phyloP scores from a whole-genome alignment of 2,329 filamentous ascomycete genomes.

The Dothideomycetes sp. region DNA sequence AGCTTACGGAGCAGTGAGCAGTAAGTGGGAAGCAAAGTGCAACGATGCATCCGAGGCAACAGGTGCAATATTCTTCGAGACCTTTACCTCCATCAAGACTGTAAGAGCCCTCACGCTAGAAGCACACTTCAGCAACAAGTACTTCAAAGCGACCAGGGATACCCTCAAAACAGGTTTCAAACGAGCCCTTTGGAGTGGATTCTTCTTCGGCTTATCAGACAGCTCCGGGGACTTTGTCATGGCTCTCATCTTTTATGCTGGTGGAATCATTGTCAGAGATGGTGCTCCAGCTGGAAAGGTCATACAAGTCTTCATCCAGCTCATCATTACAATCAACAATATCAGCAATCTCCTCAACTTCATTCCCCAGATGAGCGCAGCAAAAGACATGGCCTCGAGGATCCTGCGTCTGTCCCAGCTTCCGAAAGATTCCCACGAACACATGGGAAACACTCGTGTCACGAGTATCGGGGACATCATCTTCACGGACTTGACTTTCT shows the following conservation, averaged over 20 bases:
- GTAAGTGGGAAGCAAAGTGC: constrained; percentile 60
- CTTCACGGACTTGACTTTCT: constrained; percentile 57
- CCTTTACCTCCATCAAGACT: constrained; percentile 67
- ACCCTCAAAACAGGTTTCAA: constrained; percentile 52
- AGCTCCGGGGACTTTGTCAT: constrained; percentile 60
- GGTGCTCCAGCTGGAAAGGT: constrained; percentile 46
- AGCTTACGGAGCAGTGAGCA: constrained; percentile 52
- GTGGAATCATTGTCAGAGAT: constrained; percentile 49
- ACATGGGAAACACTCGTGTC: constrained; percentile 35
- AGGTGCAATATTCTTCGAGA: constrained; percentile 58
- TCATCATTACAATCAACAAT: constrained; percentile 74
- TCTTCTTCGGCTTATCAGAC: constrained; percentile 69
- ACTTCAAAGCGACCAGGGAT: constrained; percentile 38
- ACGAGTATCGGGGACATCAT: constrained; percentile 40
- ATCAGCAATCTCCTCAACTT: constrained; percentile 58
- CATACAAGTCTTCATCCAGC: constrained; percentile 65
- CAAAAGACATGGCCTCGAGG: constrained; percentile 59
- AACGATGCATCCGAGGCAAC: constrained; percentile 52
- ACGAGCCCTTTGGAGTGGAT: constrained; percentile 55
- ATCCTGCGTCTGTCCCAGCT: constrained; percentile 61
- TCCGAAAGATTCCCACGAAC: constrained; percentile 47
- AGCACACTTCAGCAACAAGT: constrained; percentile 55
- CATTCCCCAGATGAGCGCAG: constrained; percentile 70
- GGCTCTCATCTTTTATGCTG: constrained; percentile 78
- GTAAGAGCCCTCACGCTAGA: constrained; percentile 69